phyloP scores from a whole-genome alignment of 352 stramenopile genomes.

The Phytopythium montanum region DNA sequence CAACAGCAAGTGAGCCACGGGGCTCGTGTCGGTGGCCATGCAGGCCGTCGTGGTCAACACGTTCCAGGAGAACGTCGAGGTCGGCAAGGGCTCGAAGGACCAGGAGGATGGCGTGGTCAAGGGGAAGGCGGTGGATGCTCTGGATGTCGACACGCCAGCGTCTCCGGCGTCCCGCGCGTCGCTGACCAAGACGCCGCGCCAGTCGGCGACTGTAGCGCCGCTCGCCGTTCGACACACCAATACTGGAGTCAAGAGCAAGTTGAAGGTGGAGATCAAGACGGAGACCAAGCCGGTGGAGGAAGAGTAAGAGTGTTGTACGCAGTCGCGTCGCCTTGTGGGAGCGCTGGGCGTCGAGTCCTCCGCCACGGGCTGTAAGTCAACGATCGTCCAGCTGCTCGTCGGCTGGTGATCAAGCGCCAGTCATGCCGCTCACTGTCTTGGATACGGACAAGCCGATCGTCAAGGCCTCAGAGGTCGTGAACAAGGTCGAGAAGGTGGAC shows the following conservation, averaged over 20 bases:
- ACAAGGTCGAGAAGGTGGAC: not conserved
- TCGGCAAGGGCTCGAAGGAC: slow-evolving; percentile 8
- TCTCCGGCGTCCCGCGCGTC: slow-evolving; percentile 5
- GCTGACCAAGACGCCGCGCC: slow-evolving; percentile 8
- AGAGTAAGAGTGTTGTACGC: not conserved
- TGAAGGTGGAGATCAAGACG: not conserved
- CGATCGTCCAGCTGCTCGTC: slow-evolving; percentile 8
- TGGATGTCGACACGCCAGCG: not conserved
- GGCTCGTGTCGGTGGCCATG: slow-evolving; percentile 22
- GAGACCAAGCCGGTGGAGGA: not conserved
- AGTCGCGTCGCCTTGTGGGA: slow-evolving; percentile 4
- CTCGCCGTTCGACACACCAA: not conserved
- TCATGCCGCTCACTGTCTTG: not conserved
- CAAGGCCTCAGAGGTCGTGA: not conserved
- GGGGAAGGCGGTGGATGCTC: slow-evolving; percentile 7
- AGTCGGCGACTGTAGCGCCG: slow-evolving; percentile 6
- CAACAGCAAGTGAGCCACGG: slow-evolving; percentile 4
- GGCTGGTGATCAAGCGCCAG: not conserved
- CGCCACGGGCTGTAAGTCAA: not conserved
- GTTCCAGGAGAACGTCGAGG: slow-evolving; percentile 25
- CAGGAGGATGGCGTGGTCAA: slow-evolving; percentile 7
- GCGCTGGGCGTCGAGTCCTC: not conserved
- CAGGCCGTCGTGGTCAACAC: slow-evolving; percentile 27
- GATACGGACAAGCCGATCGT: not conserved
- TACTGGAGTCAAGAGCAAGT: too few relatives aligned